These are phyloP conservation scores for Neonectria coccinea DNA, from an alignment of 2,329 filamentous ascomycete species.

Conservation along the genomic window DNA sequence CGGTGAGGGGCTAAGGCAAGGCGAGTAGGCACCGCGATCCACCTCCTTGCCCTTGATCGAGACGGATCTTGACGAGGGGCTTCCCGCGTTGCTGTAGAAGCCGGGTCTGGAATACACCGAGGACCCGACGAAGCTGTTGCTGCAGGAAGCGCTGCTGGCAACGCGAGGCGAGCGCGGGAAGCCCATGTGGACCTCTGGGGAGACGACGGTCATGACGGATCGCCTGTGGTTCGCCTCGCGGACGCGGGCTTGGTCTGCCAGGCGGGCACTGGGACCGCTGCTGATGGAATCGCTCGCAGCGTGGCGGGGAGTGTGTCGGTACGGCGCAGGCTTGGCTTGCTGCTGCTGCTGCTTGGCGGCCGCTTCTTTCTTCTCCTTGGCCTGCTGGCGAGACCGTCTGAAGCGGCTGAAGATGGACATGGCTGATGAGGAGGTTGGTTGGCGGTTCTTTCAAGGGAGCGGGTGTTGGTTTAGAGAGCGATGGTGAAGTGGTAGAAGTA, in stretches of 20 bases:
- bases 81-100: slow-evolving; percentile 46
- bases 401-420: slow-evolving; percentile 71
- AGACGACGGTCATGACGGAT: slow-evolving; percentile 51
- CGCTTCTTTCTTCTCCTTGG: slow-evolving; percentile 66
- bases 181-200: slow-evolving; percentile 52
- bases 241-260: slow-evolving; percentile 60
- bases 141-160: slow-evolving; percentile 60
- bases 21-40: slow-evolving; percentile 49
- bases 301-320: slow-evolving; percentile 72
- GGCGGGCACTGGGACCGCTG: slow-evolving; percentile 63
- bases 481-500: neutral
- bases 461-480: slow-evolving; percentile 13
- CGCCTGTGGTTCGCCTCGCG: slow-evolving; percentile 63
- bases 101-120: slow-evolving; percentile 30
- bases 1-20: slow-evolving; percentile 52
- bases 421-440: slow-evolving; percentile 15
- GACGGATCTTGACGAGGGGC: slow-evolving; percentile 37
- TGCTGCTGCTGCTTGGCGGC: slow-evolving; percentile 60
- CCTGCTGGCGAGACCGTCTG: slow-evolving; percentile 63
- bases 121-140: slow-evolving; percentile 34
- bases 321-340: slow-evolving; percentile 56
- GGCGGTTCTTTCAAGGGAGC: slow-evolving; percentile 4
- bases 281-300: slow-evolving; percentile 69
- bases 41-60: slow-evolving; percentile 60
- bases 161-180: slow-evolving; percentile 58